Percentiles rank a stretch among this genome's conserved stretches.
Evolutionary conservation across 2,329 filamentous ascomycete species (phyloP).

Genomic region (Phyllachora maydis): DNA sequence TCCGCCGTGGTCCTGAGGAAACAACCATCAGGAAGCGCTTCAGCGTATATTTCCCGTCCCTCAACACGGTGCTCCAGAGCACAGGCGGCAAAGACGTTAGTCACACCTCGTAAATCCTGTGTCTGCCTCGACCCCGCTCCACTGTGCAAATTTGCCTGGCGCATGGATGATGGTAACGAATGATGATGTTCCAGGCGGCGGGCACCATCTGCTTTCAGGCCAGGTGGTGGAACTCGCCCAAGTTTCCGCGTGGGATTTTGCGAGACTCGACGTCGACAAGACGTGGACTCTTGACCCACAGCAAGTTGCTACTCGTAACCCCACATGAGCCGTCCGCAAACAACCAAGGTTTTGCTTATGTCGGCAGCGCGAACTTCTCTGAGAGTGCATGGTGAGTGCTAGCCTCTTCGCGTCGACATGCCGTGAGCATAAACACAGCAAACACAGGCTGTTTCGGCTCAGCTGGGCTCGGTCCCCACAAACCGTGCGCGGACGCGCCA

Average conservation of each 20-base stretch:
- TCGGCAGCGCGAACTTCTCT: constrained; percentile 81
- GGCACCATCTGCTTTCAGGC: constrained; percentile 68
- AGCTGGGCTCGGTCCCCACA: too few relatives aligned
- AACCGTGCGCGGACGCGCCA: too few relatives aligned
- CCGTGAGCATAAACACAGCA: too few relatives aligned
- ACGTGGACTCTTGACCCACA: constrained; percentile 64
- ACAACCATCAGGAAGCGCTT: constrained; percentile 32
- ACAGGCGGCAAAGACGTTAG: constrained; percentile 38
- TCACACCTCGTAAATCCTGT: constrained; percentile 5
- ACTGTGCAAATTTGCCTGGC: not conserved
- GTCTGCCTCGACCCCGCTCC: constrained; percentile 2
- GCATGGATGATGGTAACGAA: too few relatives aligned
- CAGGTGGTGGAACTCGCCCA: constrained; percentile 47
- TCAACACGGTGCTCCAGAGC: constrained; percentile 44
- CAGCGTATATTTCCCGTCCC: constrained; percentile 64
- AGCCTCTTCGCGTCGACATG: too few relatives aligned
- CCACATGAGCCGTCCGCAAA: constrained; percentile 8
- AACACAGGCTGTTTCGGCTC: too few relatives aligned
- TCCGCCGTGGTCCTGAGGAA: constrained; percentile 5
- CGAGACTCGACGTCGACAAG: constrained; percentile 58
- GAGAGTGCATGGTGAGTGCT: constrained; percentile 69
- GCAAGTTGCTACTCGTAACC: constrained; percentile 53
- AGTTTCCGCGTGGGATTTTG: constrained; percentile 53
- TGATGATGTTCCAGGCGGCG: constrained; percentile 30
- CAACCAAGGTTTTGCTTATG: constrained; percentile 44